These are phyloP conservation scores for Boletus eberwhitei DNA, from an alignment of 768 basidiomycete species.

Conservation along the genomic window DNA sequence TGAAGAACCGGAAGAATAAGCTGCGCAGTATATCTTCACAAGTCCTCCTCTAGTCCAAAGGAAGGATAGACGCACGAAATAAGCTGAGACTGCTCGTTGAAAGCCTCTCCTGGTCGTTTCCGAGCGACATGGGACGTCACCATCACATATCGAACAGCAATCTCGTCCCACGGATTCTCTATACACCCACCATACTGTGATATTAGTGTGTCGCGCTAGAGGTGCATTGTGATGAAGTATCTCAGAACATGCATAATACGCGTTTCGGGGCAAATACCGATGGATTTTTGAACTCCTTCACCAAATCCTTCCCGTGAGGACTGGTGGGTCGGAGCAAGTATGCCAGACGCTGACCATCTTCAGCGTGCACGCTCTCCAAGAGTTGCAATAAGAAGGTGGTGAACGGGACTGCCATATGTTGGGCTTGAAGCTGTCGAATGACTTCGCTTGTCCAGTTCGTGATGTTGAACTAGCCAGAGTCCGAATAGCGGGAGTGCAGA, in stretches of 20 bases:
- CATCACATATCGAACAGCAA: constrained; percentile 78
- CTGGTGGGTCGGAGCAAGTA: constrained; percentile 75
- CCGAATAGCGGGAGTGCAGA: not conserved
- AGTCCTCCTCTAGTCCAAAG: not conserved
- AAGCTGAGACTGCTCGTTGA: constrained; percentile 74
- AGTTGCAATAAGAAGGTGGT: constrained; percentile 58
- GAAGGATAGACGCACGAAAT: constrained; percentile 58
- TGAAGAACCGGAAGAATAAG: constrained; percentile 74
- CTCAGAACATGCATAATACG: not conserved
- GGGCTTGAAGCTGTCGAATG: not conserved
- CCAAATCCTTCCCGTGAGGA: constrained; percentile 71
- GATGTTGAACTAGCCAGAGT: not conserved
- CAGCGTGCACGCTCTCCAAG: constrained; percentile 54
- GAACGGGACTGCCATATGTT: constrained; percentile 44
- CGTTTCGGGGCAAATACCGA: constrained; percentile 34
- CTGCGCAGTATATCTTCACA: constrained; percentile 34
- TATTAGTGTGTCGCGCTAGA: constrained; percentile 19
- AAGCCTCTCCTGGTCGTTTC: constrained; percentile 66
- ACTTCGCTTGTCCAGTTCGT: not conserved
- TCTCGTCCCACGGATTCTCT: constrained; percentile 79
- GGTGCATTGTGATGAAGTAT: constrained; percentile 35
- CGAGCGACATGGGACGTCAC: constrained; percentile 69
- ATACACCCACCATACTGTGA: constrained; percentile 54
- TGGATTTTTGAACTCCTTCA: constrained; percentile 66
- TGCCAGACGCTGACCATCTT: constrained; percentile 68